Base-by-base conservation (phyloP, 2,329 filamentous ascomycete species). In the Botrytis sinoallii region DNA sequence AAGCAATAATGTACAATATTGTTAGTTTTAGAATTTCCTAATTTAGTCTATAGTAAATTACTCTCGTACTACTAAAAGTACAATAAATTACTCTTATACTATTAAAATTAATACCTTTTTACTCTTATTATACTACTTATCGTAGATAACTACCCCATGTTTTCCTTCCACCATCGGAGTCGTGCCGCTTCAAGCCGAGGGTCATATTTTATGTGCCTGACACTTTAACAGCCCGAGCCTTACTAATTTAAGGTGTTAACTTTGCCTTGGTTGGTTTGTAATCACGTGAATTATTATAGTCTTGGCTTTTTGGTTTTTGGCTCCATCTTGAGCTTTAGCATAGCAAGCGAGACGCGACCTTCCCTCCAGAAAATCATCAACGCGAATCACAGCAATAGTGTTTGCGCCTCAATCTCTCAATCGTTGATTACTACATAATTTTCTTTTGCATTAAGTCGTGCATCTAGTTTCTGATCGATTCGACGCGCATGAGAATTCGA, bases 1-100 rank as follows among this genome's bases (percentile, higher is more conserved):
- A 96, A 79, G 77, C 95, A 79, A 73, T 76, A 80, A 79, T 79
- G 76, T 78, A 71, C 78, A 75, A 79, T 59, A 60, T 57, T 66
- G 38, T 66, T 74, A 70, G n/a, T 32, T 72, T 67, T 75, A 77
- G 60, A 46, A 72, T 71, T 68, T 74, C 74, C 55, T 66, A 9
- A 44, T 46, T 32, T 32, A 32, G 32, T 32, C 32, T 32, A 32
- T 32, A 32, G 32, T 32, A 32, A 32, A 32, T 32, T 32, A 32
- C 32, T 32, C 32, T 32, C 32, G 32, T 32, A 32, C 32, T 4
- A 32, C 32, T 32, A 32, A 32, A 32, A 32, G 32, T 32, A 3
- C 32, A 32, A 32, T 32, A 32, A 32, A 32, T 32, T 32, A 32
- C 32, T 32, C 32, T 32, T 32, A 32, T 32, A 32, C 32, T 32